phyloP scores from a whole-genome alignment of 2,329 filamentous ascomycete species.

The Neophaeococcomyces aloes region DNA sequence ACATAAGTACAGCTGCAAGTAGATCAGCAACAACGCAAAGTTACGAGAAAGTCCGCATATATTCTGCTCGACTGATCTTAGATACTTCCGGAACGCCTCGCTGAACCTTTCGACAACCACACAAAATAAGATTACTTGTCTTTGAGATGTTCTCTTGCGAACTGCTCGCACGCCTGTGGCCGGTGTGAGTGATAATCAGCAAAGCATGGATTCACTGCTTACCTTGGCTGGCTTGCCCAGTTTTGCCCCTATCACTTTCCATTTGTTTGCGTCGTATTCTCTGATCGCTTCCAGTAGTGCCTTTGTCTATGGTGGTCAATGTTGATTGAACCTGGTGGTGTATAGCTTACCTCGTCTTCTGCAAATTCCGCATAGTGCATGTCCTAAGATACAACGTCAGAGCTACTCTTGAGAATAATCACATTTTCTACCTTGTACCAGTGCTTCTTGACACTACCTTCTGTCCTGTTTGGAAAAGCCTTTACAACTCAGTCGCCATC shows the following conservation, averaged over 20 bases:
- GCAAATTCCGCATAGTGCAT: constrained; percentile 99
- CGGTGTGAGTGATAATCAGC: constrained; percentile 1
- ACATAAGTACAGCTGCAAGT: no score
- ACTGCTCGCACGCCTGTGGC: constrained; percentile 69
- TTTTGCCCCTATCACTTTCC: constrained; percentile 94
- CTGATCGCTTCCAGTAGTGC: constrained; percentile 82
- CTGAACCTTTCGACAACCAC: not conserved
- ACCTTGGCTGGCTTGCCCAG: constrained; percentile 97
- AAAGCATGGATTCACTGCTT: constrained; percentile 21
- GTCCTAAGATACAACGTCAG: constrained; percentile 48
- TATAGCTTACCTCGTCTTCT: constrained; percentile 70
- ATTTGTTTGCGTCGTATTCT: constrained; percentile 97
- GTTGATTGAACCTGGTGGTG: no score
- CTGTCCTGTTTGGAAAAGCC: constrained; percentile 86
- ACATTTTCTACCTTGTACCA: constrained; percentile 78
- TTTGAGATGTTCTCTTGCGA: constrained; percentile 86
- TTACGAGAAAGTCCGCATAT: no score
- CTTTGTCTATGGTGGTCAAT: constrained; percentile 26
- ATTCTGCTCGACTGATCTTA: not conserved
- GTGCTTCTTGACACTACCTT: constrained; percentile 98
- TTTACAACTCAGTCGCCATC: constrained; percentile 28
- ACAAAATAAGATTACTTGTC: constrained; percentile 25
- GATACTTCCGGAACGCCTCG: constrained; percentile 4
- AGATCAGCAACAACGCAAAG: no score
- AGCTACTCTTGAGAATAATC: constrained; percentile 8